phyloP scores from a whole-genome alignment of 2,329 filamentous ascomycete genomes.

The Aureobasidium sp. region DNA sequence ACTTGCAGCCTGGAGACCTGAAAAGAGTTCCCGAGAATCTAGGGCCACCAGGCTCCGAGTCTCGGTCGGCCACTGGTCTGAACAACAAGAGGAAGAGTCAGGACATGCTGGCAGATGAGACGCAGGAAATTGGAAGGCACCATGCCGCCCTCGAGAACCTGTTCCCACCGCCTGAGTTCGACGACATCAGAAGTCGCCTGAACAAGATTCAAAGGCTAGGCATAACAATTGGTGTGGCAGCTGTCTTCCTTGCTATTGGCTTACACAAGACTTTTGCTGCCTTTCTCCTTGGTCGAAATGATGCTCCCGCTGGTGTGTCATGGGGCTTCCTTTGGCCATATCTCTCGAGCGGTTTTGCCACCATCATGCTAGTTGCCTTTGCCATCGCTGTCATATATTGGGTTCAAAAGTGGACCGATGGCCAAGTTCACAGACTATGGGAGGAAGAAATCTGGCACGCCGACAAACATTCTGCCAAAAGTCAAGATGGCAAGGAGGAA shows the following conservation, averaged over 20 bases:
- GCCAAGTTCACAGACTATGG: conserved; percentile 56
- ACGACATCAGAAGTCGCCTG: conserved; percentile 29
- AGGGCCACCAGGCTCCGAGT: conserved; percentile 32
- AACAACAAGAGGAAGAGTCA: conserved; percentile 39
- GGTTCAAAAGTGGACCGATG: conserved; percentile 54
- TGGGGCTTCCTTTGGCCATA: neutral
- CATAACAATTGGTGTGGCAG: conserved; percentile 2
- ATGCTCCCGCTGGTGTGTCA: neutral
- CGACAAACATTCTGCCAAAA: conserved; percentile 44
- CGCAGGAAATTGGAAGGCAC: conserved; percentile 34
- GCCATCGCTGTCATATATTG: conserved; percentile 30
- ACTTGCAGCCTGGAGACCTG: conserved; percentile 34
- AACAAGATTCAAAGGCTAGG: conserved; percentile 8
- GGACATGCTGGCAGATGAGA: conserved; percentile 38
- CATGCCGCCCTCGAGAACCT: conserved; percentile 42
- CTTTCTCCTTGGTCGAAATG: neutral
- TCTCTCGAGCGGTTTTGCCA: neutral
- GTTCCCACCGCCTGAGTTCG: conserved; percentile 50
- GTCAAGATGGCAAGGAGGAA: conserved; percentile 48
- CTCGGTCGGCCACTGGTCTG: conserved; percentile 39
- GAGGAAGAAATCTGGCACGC: conserved; percentile 66
- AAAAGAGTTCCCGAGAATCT: conserved; percentile 38
- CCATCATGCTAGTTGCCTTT: neutral
- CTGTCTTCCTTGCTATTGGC: neutral
- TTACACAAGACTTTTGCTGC: neutral